phyloP scores from a whole-genome alignment of 2,329 filamentous ascomycete genomes.

The Fusarium circinatum region DNA sequence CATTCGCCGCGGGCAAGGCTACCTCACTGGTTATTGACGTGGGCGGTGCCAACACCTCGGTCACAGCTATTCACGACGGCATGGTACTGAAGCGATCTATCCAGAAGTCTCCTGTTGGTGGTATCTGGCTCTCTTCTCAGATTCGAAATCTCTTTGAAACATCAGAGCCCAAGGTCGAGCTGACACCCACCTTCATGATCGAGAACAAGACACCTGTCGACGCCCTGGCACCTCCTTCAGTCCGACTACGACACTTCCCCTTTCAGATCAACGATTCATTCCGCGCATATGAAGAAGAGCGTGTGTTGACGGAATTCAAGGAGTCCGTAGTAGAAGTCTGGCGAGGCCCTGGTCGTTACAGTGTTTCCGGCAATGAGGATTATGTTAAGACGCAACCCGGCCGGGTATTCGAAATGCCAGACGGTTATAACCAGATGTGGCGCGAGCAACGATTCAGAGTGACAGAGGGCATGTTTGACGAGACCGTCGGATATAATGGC shows the following conservation, averaged over 20 bases:
- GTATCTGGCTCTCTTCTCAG: constrained; percentile 90
- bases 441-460: constrained; percentile 86
- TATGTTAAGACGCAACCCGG: constrained; percentile 77
- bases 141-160: constrained; percentile 82
- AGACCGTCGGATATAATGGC: constrained; percentile 73
- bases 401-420: constrained; percentile 95
- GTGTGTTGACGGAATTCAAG: constrained; percentile 94
- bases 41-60: constrained; percentile 86
- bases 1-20: constrained; percentile 92
- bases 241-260: constrained; percentile 76
- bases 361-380: constrained; percentile 77
- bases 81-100: constrained; percentile 93
- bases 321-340: constrained; percentile 96
- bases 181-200: constrained; percentile 88
- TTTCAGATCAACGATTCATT: constrained; percentile 74
- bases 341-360: constrained; percentile 79
- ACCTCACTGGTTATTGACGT: constrained; percentile 93
- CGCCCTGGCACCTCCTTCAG: constrained; percentile 81
- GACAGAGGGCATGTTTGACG: constrained; percentile 91
- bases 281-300: constrained; percentile 87
- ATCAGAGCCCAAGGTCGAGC: constrained; percentile 74
- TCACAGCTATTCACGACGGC: constrained; percentile 93
- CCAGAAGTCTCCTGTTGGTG: constrained; percentile 84
- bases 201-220: constrained; percentile 90
- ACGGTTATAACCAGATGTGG: constrained; percentile 96